Conservation (phyloP, 148 eudicot species). For the Polygonum aviculare region DNA sequence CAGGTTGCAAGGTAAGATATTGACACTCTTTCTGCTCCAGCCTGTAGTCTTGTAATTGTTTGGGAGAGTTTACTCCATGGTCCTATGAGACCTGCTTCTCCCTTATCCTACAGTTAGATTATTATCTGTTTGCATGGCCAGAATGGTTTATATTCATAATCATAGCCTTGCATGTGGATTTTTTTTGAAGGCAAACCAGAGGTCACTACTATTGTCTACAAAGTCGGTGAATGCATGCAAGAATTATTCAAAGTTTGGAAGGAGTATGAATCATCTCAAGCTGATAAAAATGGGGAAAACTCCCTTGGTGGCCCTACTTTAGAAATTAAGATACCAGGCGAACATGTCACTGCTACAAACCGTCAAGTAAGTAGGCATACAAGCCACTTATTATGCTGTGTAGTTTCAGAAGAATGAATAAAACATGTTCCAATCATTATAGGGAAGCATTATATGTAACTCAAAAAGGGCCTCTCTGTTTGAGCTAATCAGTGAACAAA, state of each 20-base stretch:
- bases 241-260: conserved; percentile 81
- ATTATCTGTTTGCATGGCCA: not conserved
- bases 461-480: not conserved
- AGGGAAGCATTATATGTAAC: not conserved
- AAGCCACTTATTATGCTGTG: not conserved
- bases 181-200: conserved; percentile 60
- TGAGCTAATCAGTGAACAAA: not conserved
- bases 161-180: conserved; percentile 1
- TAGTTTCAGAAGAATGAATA: not conserved
- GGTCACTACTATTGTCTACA: conserved; percentile 54
- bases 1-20: conserved; percentile 72
- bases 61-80: not conserved
- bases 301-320: conserved; percentile 65
- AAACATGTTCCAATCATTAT: not conserved
- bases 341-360: conserved; percentile 90
- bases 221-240: conserved; percentile 93
- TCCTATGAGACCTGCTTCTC: not conserved
- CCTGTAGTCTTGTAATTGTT: conserved; percentile 4
- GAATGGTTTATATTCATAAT: not conserved
- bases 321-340: conserved; percentile 87
- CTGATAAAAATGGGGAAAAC: conserved; percentile 47
- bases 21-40: not conserved
- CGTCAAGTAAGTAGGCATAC: conserved; percentile 61
- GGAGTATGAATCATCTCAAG: conserved; percentile 58
- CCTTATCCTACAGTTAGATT: not conserved